These are phyloP conservation scores for Metarhizium album DNA, from an alignment of 2,329 filamentous ascomycete species.

Conservation along the genomic window DNA sequence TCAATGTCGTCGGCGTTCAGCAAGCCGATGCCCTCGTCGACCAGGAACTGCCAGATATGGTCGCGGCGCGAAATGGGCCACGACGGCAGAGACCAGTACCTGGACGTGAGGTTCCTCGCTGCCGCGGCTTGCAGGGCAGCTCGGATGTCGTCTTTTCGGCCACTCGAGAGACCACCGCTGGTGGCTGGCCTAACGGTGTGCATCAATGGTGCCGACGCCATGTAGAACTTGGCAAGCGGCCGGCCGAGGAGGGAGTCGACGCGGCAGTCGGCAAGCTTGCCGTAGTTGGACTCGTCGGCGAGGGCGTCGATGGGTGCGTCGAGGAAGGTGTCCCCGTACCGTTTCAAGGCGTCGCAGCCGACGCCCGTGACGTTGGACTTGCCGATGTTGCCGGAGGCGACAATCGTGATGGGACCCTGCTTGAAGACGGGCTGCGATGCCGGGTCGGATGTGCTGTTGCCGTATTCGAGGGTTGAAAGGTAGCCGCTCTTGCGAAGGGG, in stretches of 20 bases:
- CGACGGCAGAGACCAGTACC: constrained; percentile 51
- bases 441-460: constrained; percentile 29
- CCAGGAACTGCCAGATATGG: constrained; percentile 43
- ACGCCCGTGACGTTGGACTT: constrained; percentile 4
- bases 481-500: constrained; percentile 48
- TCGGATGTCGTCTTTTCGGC: constrained; percentile 30
- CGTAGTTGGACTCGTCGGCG: constrained; percentile 1
- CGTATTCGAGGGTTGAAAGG: constrained; percentile 36
- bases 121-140: constrained; percentile 38
- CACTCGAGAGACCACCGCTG: constrained; percentile 24
- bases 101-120: constrained; percentile 37
- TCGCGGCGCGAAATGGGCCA: constrained; percentile 48
- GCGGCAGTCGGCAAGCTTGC: constrained; percentile 1
- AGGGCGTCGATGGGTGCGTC: constrained; percentile 48
- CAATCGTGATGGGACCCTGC: constrained; percentile 51
- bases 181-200: constrained; percentile 36
- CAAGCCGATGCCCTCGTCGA: constrained; percentile 44
- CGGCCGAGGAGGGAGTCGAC: constrained; percentile 18
- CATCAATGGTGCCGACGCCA: constrained; percentile 49
- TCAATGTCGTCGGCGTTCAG: constrained; percentile 52
- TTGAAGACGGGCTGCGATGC: background rate
- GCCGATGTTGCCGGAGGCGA: constrained; percentile 48
- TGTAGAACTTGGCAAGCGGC: constrained; percentile 49
- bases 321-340: constrained; percentile 49
- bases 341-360: constrained; percentile 3